A percentile compares a stretch with the other conserved stretches of the same genome.
Conservation (phyloP, 768 basidiomycete species). For the Mycena leptocephala region DNA sequence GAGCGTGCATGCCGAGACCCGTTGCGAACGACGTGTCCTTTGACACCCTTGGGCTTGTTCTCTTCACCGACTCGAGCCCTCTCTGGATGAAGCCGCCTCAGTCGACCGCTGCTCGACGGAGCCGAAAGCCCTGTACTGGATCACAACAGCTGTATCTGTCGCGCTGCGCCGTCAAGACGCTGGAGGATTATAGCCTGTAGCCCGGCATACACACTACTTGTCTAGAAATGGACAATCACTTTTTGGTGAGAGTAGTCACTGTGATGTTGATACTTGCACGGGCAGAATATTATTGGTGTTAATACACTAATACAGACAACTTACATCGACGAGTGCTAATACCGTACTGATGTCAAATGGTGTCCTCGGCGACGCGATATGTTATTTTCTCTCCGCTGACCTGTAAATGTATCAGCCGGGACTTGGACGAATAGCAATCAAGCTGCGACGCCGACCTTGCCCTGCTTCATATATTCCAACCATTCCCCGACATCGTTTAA, state of each 20-base stretch:
- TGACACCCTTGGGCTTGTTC: constrained; percentile 45
- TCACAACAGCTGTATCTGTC: no score
- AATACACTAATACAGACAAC: background rate
- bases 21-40: constrained; percentile 83
- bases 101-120: no score
- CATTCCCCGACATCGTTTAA: constrained; percentile 32
- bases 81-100: no score
- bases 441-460: constrained; percentile 25
- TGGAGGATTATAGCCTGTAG: no score
- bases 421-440: no score
- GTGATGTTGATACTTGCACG: background rate
- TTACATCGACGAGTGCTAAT: background rate
- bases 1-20: constrained; percentile 82
- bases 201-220: no score
- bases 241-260: no score
- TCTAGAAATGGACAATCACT: no score
- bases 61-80: no score
- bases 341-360: background rate
- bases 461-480: constrained; percentile 39
- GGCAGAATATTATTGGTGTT: background rate
- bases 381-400: constrained; percentile 38
- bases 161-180: no score
- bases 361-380: constrained; percentile 31
- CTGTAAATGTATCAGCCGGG: constrained; percentile 17
- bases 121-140: no score